phyloP scores from a whole-genome alignment of 306 rosid species.

The Dalbergia cochinchinensis region DNA sequence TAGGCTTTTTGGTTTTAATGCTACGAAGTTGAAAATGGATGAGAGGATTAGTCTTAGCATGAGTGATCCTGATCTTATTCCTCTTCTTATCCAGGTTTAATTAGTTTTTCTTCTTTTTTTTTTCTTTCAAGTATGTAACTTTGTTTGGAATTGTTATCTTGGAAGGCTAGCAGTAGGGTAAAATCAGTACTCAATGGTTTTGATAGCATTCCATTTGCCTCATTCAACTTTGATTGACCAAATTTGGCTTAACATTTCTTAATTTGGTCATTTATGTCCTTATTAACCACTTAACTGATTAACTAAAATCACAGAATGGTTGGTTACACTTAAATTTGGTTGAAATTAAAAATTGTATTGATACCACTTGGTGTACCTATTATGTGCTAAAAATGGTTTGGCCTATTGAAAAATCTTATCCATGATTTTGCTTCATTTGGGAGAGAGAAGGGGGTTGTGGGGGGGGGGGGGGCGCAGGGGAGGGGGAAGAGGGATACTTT shows the following conservation, averaged over 20 bases:
- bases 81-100: constrained; percentile 88
- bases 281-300: constrained; percentile 4
- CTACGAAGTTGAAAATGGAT: constrained; percentile 87
- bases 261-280: not conserved
- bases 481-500: not conserved
- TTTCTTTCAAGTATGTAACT: not conserved
- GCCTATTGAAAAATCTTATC: constrained; percentile 29
- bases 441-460: too few species aligned
- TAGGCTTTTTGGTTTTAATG: constrained; percentile 89
- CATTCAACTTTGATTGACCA: constrained; percentile 21
- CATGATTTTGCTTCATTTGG: constrained; percentile 18
- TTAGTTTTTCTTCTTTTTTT: constrained; percentile 22
- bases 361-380: constrained; percentile 7
- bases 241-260: constrained; percentile 27
- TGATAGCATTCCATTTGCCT: constrained; percentile 36
- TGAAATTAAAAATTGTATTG: constrained; percentile 1
- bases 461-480: too few species aligned
- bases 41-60: constrained; percentile 84
- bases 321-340: constrained; percentile 15
- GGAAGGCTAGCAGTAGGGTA: not conserved
- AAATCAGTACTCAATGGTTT: not conserved
- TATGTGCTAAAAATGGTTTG: not conserved
- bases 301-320: constrained; percentile 7
- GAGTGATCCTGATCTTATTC: constrained; percentile 97
- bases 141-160: constrained; percentile 36